Conservation (phyloP, 2,329 filamentous ascomycete species). For the Verticillium nubilum region DNA sequence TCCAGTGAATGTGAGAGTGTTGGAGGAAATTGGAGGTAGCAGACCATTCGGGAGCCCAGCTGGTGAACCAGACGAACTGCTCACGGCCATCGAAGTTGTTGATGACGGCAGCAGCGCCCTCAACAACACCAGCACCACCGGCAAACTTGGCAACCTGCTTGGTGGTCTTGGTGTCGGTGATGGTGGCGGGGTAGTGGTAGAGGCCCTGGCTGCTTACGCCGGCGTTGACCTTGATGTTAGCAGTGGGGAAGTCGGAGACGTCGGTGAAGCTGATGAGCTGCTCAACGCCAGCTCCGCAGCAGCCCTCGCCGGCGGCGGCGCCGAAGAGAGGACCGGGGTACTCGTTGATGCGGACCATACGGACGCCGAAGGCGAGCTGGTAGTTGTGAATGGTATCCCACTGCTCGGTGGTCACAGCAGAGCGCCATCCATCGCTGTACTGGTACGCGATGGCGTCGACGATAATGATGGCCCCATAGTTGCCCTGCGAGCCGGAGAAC, state of each 20-base stretch:
- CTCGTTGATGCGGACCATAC: conserved; percentile 56
- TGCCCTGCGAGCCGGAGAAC: conserved; percentile 39
- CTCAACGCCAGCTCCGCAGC: conserved; percentile 41
- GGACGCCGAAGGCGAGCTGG: conserved; percentile 50
- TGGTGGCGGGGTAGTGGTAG: conserved; percentile 54
- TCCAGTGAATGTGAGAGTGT: conserved; percentile 58
- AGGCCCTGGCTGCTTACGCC: conserved; percentile 44
- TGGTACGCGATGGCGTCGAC: conserved; percentile 49
- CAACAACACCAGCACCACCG: conserved; percentile 28
- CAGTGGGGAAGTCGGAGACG: conserved; percentile 44
- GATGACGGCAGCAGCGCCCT: conserved; percentile 51
- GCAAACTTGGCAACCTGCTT: conserved; percentile 48
- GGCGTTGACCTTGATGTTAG: conserved; percentile 44
- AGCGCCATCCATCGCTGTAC: conserved; percentile 40
- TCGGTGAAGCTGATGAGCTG: conserved; percentile 49
- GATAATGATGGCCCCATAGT: conserved; percentile 52
- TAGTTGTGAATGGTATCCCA: conserved; percentile 52
- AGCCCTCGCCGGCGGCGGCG: conserved; percentile 24
- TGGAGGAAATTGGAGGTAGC: conserved; percentile 52
- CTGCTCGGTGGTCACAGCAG: conserved; percentile 50
- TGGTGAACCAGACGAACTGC: conserved; percentile 58
- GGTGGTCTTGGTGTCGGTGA: conserved; percentile 46
- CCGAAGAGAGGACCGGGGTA: conserved; percentile 48
- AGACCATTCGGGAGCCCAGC: conserved; percentile 38
- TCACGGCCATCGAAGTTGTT: conserved; percentile 51